Conservation (phyloP, 2,329 filamentous ascomycete genomes). For the Pseudogymnoascus sp. region DNA sequence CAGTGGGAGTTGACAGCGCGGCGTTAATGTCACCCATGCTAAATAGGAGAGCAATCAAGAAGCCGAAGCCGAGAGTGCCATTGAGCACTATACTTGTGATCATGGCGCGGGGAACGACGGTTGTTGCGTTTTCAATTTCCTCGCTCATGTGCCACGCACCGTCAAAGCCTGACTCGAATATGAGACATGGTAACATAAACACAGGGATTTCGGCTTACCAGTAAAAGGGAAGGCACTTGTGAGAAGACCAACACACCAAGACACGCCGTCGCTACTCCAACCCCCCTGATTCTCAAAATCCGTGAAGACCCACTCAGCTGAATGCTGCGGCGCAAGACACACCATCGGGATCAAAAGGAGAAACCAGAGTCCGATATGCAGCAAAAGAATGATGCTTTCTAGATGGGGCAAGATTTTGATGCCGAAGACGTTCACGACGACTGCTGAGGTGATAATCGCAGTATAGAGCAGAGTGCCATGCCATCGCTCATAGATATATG, state of each 20-base stretch:
- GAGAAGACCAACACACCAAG: conserved; percentile 27
- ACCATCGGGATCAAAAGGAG: conserved; percentile 31
- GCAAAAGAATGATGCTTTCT: conserved; percentile 40
- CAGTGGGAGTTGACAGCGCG: conserved; percentile 41
- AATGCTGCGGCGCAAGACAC: conserved; percentile 34
- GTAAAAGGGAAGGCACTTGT: conserved; percentile 12
- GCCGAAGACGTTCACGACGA: conserved; percentile 43
- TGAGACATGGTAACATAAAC: conserved; percentile 21
- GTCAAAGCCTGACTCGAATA: conserved; percentile 13
- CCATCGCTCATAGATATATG: conserved; percentile 35
- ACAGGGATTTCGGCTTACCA: conserved; percentile 6
- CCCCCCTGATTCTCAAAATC: conserved; percentile 43
- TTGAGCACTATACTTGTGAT: conserved; percentile 42
- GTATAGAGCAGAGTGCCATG: conserved; percentile 42
- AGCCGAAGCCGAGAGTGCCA: conserved; percentile 44
- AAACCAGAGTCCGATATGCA: conserved; percentile 38
- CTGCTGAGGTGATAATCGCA: conserved; percentile 36
- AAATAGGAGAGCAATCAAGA: conserved; percentile 48
- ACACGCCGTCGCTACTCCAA: conserved; percentile 36
- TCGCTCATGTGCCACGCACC: conserved; percentile 32
- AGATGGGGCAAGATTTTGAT: conserved; percentile 36
- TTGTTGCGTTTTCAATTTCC: conserved; percentile 40
- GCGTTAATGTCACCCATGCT: conserved; percentile 19
- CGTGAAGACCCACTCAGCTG: conserved; percentile 45
- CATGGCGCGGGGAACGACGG: conserved; percentile 43